Evolutionary conservation across 352 stramenopile genomes (phyloP).

Genomic region (Pythium myriotylum): DNA sequence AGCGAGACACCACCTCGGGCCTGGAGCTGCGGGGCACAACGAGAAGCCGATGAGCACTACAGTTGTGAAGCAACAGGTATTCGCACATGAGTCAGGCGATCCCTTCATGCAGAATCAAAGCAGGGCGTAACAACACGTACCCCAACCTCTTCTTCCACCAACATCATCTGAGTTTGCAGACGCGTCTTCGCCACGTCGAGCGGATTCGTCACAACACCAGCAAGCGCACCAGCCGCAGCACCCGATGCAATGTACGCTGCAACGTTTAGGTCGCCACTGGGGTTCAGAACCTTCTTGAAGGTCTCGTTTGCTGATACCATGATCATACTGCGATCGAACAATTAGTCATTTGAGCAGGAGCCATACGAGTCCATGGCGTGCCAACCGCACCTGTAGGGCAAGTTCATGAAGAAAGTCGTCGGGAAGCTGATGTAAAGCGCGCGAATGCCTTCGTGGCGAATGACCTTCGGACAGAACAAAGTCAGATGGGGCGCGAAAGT

Average conservation of each 20-base stretch:
- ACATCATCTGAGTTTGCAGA: conserved; percentile 93
- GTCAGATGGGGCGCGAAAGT: conserved; percentile 5
- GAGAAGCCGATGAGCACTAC: conserved; percentile 74
- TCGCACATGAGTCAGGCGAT: conserved; percentile 5
- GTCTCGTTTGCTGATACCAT: conserved; percentile 98
- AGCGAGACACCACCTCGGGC: conserved; percentile 59
- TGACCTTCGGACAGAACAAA: conserved; percentile 46
- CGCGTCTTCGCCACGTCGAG: conserved; percentile 99
- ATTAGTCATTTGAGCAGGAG: neutral
- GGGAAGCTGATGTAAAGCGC: conserved; percentile 95
- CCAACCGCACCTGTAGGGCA: conserved; percentile 92
- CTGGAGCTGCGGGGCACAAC: conserved; percentile 70
- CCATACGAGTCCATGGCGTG: neutral
- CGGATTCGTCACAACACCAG: conserved; percentile 93
- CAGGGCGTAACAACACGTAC: conserved; percentile 39
- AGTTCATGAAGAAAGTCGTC: conserved; percentile 98
- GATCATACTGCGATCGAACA: conserved; percentile 81
- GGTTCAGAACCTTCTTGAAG: conserved; percentile 94
- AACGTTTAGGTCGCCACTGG: conserved; percentile 85
- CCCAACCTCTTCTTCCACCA: conserved; percentile 59
- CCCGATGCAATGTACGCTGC: conserved; percentile 93
- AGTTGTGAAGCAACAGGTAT: conserved; percentile 36
- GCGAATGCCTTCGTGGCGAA: conserved; percentile 72
- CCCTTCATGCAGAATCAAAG: conserved; percentile 3
- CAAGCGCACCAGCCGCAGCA: conserved; percentile 91